Evolutionary conservation across 805 yeast species (phyloP).

Genomic region (Yamadazyma endophytica): DNA sequence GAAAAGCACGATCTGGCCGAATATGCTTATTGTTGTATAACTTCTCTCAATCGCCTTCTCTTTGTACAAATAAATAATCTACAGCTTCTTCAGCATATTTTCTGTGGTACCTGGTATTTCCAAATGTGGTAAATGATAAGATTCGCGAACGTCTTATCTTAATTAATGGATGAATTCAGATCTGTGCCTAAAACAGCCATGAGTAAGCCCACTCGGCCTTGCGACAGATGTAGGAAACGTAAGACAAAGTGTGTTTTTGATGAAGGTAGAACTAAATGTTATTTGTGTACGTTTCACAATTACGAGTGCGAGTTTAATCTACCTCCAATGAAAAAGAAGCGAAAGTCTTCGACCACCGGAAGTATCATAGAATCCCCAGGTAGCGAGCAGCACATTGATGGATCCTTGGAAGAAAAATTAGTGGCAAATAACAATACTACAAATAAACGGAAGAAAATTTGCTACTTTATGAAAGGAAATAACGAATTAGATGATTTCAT

Average conservation of each 20-base stretch:
- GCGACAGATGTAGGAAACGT: slow-evolving; percentile 10
- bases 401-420: not conserved
- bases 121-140: no score
- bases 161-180: no score
- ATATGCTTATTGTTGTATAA: no score
- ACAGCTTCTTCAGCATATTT: no score
- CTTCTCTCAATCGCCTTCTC: no score
- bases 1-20: no score
- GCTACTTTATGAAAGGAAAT: slow-evolving; percentile 5
- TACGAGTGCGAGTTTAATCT: slow-evolving; percentile 7
- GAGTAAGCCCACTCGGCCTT: slow-evolving; percentile 8
- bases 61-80: no score
- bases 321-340: slow-evolving; percentile 9
- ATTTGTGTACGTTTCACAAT: slow-evolving; percentile 6
- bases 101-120: no score
- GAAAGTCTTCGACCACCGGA: slow-evolving; percentile 2
- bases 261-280: slow-evolving; percentile 3
- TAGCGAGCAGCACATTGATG: no score
- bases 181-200: slow-evolving; percentile 1
- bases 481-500: slow-evolving; percentile 8
- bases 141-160: no score
- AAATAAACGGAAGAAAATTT: not conserved
- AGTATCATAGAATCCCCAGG: not conserved
- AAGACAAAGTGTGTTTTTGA: slow-evolving; percentile 12
- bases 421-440: not conserved